Percentiles rank a stretch among this genome's conserved stretches.
phyloP scores from a whole-genome alignment of 2,329 filamentous ascomycete genomes.

The Epichloe elymi region DNA sequence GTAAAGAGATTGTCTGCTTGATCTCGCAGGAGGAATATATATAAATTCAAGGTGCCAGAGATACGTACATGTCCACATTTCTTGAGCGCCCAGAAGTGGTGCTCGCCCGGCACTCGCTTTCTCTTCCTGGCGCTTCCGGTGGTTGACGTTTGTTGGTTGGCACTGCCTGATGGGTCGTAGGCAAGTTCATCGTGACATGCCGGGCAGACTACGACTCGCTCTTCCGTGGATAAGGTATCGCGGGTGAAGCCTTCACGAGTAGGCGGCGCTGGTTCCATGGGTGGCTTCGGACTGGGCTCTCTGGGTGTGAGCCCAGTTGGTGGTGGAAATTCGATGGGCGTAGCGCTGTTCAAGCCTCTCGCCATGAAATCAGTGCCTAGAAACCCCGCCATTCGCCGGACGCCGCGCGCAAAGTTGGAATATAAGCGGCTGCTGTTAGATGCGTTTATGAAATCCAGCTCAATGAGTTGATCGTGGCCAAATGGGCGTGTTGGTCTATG shows the following conservation, averaged over 20 bases:
- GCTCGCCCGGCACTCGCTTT: conserved; percentile 46
- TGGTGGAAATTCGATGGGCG: conserved; percentile 10
- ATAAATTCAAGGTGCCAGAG: conserved; percentile 11
- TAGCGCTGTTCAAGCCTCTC: conserved; percentile 8
- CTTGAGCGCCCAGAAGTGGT: conserved; percentile 87
- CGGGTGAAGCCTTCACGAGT: conserved; percentile 70
- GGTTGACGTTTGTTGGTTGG: conserved; percentile 9
- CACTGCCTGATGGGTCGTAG: conserved; percentile 42
- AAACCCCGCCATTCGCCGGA: conserved; percentile 16
- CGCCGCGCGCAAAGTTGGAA: conserved; percentile 11
- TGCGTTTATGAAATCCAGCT: conserved; percentile 14
- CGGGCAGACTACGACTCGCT: conserved; percentile 67
- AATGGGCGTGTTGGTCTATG: conserved; percentile 1
- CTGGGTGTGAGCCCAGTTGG: conserved; percentile 20
- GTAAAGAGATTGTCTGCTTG: neutral
- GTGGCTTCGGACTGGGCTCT: conserved; percentile 27
- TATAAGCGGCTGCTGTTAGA: conserved; percentile 6
- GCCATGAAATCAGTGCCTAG: conserved; percentile 12
- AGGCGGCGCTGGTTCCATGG: conserved; percentile 49
- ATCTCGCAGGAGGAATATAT: neutral
- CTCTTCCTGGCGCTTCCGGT: conserved; percentile 19
- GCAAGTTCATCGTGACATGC: conserved; percentile 78
- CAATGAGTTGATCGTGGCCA: conserved; percentile 13
- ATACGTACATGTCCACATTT: conserved; percentile 74
- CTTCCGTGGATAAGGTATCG: conserved; percentile 46